Percentiles rank a stretch among this genome's conserved stretches.
These are phyloP conservation scores for Botryotinia convoluta DNA, from an alignment of 2,329 filamentous ascomycete species.

Conservation along the genomic window DNA sequence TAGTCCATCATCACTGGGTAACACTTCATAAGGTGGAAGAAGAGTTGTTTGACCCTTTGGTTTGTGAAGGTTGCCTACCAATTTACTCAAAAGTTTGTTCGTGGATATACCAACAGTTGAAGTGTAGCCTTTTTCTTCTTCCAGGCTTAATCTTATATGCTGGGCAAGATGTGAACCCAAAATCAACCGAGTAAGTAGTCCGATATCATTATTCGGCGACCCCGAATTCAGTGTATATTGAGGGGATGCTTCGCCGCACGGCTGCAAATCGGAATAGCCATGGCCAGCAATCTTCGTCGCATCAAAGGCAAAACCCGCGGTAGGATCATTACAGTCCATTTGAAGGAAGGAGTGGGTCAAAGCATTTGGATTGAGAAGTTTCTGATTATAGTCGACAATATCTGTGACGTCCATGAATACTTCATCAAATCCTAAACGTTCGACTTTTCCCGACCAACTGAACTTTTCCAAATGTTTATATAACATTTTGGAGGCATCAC, in stretches of 20 bases:
- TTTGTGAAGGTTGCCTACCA: slow-evolving; percentile 81
- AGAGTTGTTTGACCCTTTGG: slow-evolving; percentile 84
- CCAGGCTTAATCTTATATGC: slow-evolving; percentile 69
- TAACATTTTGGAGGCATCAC: slow-evolving; percentile 79
- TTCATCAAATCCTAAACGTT: slow-evolving; percentile 89
- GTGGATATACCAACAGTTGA: slow-evolving; percentile 85
- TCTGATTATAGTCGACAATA: slow-evolving; percentile 77
- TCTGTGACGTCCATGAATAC: slow-evolving; percentile 74
- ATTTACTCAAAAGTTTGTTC: slow-evolving; percentile 81
- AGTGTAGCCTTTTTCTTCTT: slow-evolving; percentile 77
- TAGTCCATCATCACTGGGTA: slow-evolving; percentile 30
- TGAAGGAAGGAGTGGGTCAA: slow-evolving; percentile 74
- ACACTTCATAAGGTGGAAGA: slow-evolving; percentile 57
- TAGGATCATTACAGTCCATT: slow-evolving; percentile 69
- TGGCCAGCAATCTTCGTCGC: slow-evolving; percentile 65
- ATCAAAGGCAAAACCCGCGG: slow-evolving; percentile 77
- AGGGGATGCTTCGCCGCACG: slow-evolving; percentile 8
- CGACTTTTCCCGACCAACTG: slow-evolving; percentile 75
- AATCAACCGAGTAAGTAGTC: slow-evolving; percentile 53
- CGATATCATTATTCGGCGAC: slow-evolving; percentile 22
- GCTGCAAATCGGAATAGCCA: slow-evolving; percentile 24
- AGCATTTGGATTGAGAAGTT: slow-evolving; percentile 64
- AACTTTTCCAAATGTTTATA: slow-evolving; percentile 70
- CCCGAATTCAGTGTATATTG: neutral
- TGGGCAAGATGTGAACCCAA: slow-evolving; percentile 79